phyloP scores from a whole-genome alignment of 2,329 filamentous ascomycete species.

The Zarea fungicola region DNA sequence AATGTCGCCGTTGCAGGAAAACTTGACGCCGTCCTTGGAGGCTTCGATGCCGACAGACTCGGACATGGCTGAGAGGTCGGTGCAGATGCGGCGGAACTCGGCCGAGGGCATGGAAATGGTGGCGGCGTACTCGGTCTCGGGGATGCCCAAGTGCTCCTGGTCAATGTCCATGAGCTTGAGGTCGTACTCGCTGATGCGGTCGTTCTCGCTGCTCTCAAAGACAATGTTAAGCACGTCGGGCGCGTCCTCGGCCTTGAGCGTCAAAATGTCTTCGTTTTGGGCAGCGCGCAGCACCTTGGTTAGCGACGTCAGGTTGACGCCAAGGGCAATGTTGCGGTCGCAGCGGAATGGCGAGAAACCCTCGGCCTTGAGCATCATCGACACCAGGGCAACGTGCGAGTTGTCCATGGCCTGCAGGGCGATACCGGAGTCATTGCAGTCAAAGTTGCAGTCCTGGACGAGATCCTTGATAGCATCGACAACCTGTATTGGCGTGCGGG shows the following conservation, averaged over 20 bases:
- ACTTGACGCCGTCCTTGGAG: conserved; percentile 95
- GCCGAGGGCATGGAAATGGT: conserved; percentile 81
- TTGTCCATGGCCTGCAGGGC: conserved; percentile 99
- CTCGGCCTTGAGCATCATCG: conserved; percentile 97
- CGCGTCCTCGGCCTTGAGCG: conserved; percentile 94
- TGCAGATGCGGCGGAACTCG: conserved; percentile 94
- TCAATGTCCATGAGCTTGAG: conserved; percentile 99
- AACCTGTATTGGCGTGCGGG: conserved; percentile 51
- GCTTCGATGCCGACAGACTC: conserved; percentile 97
- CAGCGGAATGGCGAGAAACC: conserved; percentile 93
- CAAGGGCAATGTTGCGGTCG: conserved; percentile 97
- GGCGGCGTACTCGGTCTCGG: conserved; percentile 96
- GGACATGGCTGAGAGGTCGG: conserved; percentile 84
- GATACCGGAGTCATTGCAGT: conserved; percentile 99
- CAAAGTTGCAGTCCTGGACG: conserved; percentile 99
- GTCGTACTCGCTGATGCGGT: conserved; percentile 97
- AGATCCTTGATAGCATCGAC: conserved; percentile 99
- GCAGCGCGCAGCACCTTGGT: conserved; percentile 96
- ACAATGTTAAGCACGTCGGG: conserved; percentile 93
- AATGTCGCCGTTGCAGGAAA: conserved; percentile 89
- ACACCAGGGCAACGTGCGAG: conserved; percentile 97
- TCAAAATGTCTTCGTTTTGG: conserved; percentile 90
- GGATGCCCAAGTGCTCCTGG: conserved; percentile 97
- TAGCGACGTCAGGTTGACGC: conserved; percentile 92
- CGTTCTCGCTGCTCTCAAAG: conserved; percentile 84